These are phyloP conservation scores for Mycena epipterygia DNA, from an alignment of 768 basidiomycete genomes.

Conservation along the genomic window DNA sequence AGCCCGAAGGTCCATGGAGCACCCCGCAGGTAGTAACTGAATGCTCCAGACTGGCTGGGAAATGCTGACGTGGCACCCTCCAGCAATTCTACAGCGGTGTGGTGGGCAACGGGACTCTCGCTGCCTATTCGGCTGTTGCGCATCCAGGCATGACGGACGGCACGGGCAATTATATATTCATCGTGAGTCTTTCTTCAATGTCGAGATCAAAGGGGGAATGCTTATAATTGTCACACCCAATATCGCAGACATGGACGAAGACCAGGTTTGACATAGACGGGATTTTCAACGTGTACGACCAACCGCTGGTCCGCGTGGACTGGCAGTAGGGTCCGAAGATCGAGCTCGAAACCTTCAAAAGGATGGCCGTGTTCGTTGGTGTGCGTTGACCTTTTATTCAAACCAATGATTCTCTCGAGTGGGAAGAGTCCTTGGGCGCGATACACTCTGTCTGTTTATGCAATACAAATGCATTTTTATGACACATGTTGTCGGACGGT, in stretches of 20 bases:
- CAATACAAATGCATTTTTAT: no score
- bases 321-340: constrained; percentile 10
- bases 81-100: constrained; percentile 28
- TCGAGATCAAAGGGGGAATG: background rate
- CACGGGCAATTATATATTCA: constrained; percentile 30
- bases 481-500: no score
- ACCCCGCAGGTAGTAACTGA: background rate
- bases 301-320: constrained; percentile 29
- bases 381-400: no score
- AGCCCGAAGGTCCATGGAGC: constrained; percentile 28
- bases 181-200: constrained; percentile 10
- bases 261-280: background rate
- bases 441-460: no score
- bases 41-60: background rate
- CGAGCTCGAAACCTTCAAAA: no score
- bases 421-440: no score
- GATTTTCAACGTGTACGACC: constrained; percentile 9
- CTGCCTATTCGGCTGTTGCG: constrained; percentile 26
- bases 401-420: no score
- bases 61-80: background rate
- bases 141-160: constrained; percentile 33
- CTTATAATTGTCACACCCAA: background rate
- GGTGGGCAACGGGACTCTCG: constrained; percentile 16
- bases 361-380: no score
- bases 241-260: constrained; percentile 23